phyloP scores from a whole-genome alignment of 495 filamentous ascomycete species.

The Cenococcum geophilum region DNA sequence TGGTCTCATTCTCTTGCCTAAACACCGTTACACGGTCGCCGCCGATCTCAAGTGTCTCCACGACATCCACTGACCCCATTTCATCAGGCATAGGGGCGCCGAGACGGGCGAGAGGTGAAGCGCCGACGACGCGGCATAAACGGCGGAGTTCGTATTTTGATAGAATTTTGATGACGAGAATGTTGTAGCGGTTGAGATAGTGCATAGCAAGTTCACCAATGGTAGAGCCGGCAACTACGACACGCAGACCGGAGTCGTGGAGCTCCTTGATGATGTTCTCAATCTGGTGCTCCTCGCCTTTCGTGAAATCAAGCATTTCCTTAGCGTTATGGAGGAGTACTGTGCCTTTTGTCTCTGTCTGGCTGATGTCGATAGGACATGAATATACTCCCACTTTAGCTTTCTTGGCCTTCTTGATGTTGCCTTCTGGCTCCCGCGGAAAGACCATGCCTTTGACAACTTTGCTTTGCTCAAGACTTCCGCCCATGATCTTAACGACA shows the following conservation, averaged over 20 bases:
- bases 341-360: conserved; percentile 99
- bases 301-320: conserved; percentile 97
- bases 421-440: conserved; percentile 76
- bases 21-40: conserved; percentile 98
- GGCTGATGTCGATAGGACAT: conserved; percentile 89
- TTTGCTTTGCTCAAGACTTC: conserved; percentile 81
- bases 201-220: conserved; percentile 94
- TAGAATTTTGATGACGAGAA: conserved; percentile 93
- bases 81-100: conserved; percentile 99
- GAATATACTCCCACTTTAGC: conserved; percentile 97
- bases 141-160: conserved; percentile 96
- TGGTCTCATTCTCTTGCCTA: conserved; percentile 88
- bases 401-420: conserved; percentile 79
- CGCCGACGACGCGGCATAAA: conserved; percentile 92
- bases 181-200: conserved; percentile 94
- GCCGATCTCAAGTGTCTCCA: conserved; percentile 97
- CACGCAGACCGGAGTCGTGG: conserved; percentile 85
- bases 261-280: conserved; percentile 90
- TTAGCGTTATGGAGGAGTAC: conserved; percentile 96
- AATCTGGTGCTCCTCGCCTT: conserved; percentile 89
- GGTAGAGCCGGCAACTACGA: conserved; percentile 82
- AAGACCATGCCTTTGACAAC: conserved; percentile 99
- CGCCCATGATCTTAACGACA: conserved; percentile 99
- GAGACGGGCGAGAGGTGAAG: conserved; percentile 87
- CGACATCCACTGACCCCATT: conserved; percentile 91